These are phyloP conservation scores for Monilinia vaccinii-corymbosi DNA, from an alignment of 2,329 filamentous ascomycete species.

Conservation along the genomic window DNA sequence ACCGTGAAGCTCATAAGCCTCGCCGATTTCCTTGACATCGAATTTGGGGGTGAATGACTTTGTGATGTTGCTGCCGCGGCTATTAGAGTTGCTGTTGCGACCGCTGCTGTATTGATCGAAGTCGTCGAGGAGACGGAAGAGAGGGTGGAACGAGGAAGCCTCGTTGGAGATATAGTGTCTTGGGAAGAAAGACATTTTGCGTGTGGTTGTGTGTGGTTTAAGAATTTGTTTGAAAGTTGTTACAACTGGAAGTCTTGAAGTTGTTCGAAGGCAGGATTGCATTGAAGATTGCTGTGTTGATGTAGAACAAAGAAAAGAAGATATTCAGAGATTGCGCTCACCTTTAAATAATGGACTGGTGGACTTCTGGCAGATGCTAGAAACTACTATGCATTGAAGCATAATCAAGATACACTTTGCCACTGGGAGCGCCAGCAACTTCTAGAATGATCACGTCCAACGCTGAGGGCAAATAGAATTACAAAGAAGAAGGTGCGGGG, in stretches of 20 bases:
- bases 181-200: slow-evolving; percentile 53
- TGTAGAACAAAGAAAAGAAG: slow-evolving; percentile 2
- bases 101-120: slow-evolving; percentile 45
- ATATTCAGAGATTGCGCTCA: not conserved
- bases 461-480: slow-evolving; percentile 1
- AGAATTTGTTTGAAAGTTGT: slow-evolving; percentile 10
- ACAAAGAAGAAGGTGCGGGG: not conserved
- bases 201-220: slow-evolving; percentile 23
- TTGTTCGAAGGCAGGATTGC: slow-evolving; percentile 6
- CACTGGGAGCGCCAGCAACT: not conserved
- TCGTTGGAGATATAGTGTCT: slow-evolving; percentile 34
- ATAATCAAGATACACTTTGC: not conserved
- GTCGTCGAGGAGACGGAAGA: slow-evolving; percentile 57
- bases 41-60: slow-evolving; percentile 65
- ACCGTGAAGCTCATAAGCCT: slow-evolving; percentile 67
- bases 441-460: not conserved
- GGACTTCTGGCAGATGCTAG: slow-evolving; percentile 6
- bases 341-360: slow-evolving; percentile 8
- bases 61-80: slow-evolving; percentile 14
- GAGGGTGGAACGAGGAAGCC: slow-evolving; percentile 42
- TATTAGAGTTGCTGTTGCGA: slow-evolving; percentile 3
- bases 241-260: slow-evolving; percentile 9
- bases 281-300: slow-evolving; percentile 11
- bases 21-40: slow-evolving; percentile 62
- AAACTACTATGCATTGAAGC: not conserved